Base-by-base conservation (phyloP, 352 stramenopile species). In the Globisporangium nunn region DNA sequence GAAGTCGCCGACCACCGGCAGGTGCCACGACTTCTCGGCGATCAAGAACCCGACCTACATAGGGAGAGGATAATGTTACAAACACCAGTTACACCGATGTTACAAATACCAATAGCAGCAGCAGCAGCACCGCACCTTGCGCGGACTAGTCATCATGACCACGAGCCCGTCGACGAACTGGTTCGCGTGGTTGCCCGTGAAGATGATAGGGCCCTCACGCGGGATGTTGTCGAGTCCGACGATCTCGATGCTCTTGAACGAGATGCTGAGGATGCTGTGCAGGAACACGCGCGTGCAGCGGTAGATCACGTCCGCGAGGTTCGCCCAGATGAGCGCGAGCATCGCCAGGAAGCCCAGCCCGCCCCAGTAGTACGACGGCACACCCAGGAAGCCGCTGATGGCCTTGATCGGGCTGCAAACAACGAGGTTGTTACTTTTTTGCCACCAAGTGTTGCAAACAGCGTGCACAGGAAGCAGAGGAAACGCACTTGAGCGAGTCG, bases 131-230 rank as follows among this genome's bases (percentile, higher is more conserved):
- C 35, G 6, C 31, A 90, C 90, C 62, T 97, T 98, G 52, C 96
- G 89, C 31, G 91, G 81, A 55, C 81, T 98, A 0, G 85, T 98
- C 73, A 96, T 97, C 71, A 95, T 96, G 54, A 99, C 93, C 56
- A 98, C 93, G 39, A 98, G 75, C 4, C 84, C 96, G 70, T 99
- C 97, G 40, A 99, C 95, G 64, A 99, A 99, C 72, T 99, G 97
- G 75, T 99, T 99, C 31, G 95, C 90, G 76, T 99, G 97, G 75
- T 99, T 99, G 18, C 85, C 95, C 17, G 91, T 97, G 70, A 99
- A 98, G 66, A 99, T 99, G 4, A 98, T 92, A 3, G 97, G 97
- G 0, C 96, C 96, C 56, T 98, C 92, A 30, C 72, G 74, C 0
- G 97, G 97, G 37, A 99, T 96, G 68, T 99, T 98, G 64, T 98